Evolutionary conservation across 139 green algal species (phyloP), one percentile per base, ranked within the genome.

Genomic region (Trebouxia sp.): DNA sequence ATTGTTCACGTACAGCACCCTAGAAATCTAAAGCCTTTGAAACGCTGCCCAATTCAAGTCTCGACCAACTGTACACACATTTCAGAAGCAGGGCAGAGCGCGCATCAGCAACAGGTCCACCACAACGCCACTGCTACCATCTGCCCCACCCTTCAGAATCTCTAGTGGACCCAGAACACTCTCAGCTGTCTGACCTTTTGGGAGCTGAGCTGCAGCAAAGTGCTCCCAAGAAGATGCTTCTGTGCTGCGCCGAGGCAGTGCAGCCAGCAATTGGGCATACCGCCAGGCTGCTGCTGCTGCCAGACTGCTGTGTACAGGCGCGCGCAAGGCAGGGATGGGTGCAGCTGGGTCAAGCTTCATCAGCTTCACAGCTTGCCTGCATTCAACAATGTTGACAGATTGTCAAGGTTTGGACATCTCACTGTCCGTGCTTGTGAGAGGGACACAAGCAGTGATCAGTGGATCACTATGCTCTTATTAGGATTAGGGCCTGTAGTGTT

Each of bases 251-350:
- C 88, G 89, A 1, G 92, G 92, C 82, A 96, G 56, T 39, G 83
- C 89, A 10, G 83, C 89, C 51, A 97, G 87, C 83, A 97, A 85
- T 86, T 96, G 92, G 38, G 83, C 82, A 53, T 90, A 92, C 1
- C 89, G 89, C 93, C 93, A 97, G 24, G 82, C 78, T 32, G 91
- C 66, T 83, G 91, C 41, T 24, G 93, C 89, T 12, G 35, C 83
- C 7, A 91, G 32, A 42, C 67, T 89, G 37, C 86, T 76, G 78
- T 96, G 93, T 28, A 92, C 81, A 6, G 70, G 53, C 28, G 58
- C 22, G 58, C 30, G 9, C 28, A 32, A 45, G 32, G 5, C 5
- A 35, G 5, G 45, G 32, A 28, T 9, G 62, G 50, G 10, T 17
- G 37, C 48, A 38, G 14, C 24, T 4, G 67, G 83, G 24, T 87